These are phyloP conservation scores for Eucalyptus grandis DNA, from an alignment of 345 rosid species.

Conservation along the genomic window DNA sequence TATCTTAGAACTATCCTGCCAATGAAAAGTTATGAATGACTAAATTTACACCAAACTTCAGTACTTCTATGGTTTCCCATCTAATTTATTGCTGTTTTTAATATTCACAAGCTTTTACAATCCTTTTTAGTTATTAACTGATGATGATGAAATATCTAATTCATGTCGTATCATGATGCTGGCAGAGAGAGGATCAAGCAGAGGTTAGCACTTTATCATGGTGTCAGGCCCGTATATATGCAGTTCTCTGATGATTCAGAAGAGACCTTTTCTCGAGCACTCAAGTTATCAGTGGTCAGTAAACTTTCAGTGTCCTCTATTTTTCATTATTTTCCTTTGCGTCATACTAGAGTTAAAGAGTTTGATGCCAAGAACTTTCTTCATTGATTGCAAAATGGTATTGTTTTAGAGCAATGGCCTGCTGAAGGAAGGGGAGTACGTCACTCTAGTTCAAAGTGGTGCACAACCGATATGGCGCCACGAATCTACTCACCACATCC, in stretches of 20 bases:
- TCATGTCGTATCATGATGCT: not conserved
- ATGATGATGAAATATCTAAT: not conserved
- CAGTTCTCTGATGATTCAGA: conserved; percentile 79
- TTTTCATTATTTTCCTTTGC: not conserved
- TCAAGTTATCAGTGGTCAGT: conserved; percentile 54
- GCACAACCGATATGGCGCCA: conserved; percentile 93
- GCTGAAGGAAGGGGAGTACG: conserved; percentile 52
- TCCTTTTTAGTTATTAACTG: not conserved
- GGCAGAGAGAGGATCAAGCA: conserved; percentile 85
- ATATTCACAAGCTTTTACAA: not conserved
- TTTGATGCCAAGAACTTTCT: not conserved
- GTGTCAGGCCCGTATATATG: conserved; percentile 80
- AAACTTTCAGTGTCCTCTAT: not conserved
- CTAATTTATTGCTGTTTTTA: not conserved
- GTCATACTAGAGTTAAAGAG: not conserved
- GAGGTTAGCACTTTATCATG: conserved; percentile 81
- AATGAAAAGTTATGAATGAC: not conserved
- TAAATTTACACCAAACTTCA: not conserved
- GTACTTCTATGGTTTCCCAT: not conserved
- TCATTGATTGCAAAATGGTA: not conserved
- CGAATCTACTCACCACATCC: conserved; percentile 92
- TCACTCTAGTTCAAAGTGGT: conserved; percentile 93
- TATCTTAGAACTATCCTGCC: not conserved
- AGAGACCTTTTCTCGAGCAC: conserved; percentile 79
- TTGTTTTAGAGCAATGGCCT: conserved; percentile 45